These are phyloP conservation scores for Viola pubescens DNA, from an alignment of 441 rosid genomes.

Conservation along the genomic window DNA sequence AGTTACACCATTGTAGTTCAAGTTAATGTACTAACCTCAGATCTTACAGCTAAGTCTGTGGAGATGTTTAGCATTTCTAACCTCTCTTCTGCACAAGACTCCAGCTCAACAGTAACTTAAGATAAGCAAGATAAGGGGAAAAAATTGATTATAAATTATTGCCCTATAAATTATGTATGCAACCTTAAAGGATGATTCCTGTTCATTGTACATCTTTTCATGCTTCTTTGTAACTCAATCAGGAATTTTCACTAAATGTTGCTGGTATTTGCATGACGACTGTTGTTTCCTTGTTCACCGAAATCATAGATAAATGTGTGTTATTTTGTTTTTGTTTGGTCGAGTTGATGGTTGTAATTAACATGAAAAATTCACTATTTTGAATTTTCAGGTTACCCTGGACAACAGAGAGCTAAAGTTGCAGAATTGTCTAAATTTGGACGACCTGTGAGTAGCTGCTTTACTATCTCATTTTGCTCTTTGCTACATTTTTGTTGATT, in stretches of 20 bases:
- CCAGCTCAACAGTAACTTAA: too few relatives aligned
- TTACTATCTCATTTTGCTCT: neutral
- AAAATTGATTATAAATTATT: too few relatives aligned
- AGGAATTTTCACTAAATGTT: neutral
- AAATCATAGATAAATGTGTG: neutral
- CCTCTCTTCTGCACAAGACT: too few relatives aligned
- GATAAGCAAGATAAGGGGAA: too few relatives aligned
- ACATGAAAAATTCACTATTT: neutral
- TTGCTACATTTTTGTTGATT: neutral
- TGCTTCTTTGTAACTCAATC: too few relatives aligned
- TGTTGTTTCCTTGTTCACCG: too few relatives aligned
- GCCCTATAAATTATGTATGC: neutral
- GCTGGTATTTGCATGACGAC: too few relatives aligned
- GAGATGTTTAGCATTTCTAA: too few relatives aligned
- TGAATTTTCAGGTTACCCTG: constrained; percentile 49
- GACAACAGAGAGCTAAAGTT: constrained; percentile 63
- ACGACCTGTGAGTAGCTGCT: constrained; percentile 50
- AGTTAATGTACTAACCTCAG: too few relatives aligned
- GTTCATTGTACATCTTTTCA: neutral
- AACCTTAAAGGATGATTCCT: neutral
- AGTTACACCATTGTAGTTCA: too few relatives aligned
- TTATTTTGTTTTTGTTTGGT: neutral
- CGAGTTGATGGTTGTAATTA: too few relatives aligned
- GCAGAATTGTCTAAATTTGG: constrained; percentile 71
- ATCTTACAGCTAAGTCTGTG: too few relatives aligned